These are phyloP conservation scores for Fonsecaea multimorphosa DNA, from an alignment of 2,329 filamentous ascomycete genomes.

Conservation along the genomic window DNA sequence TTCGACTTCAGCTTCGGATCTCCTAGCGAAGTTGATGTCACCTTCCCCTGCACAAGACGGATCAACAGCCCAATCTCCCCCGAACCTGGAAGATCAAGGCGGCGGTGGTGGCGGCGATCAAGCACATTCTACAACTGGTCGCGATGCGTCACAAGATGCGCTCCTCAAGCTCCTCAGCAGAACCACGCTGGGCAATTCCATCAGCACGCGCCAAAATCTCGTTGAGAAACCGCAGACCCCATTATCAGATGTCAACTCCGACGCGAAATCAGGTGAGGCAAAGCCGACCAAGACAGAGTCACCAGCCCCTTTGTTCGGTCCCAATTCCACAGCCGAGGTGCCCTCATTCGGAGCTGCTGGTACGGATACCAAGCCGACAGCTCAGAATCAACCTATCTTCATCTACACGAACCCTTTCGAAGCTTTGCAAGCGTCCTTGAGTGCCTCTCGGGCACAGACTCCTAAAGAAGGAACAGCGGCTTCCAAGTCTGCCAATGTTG, in stretches of 20 bases:
- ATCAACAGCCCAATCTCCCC: slow-evolving; percentile 42
- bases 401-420: slow-evolving; percentile 77
- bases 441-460: slow-evolving; percentile 66
- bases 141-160: slow-evolving; percentile 78
- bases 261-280: slow-evolving; percentile 36
- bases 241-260: slow-evolving; percentile 13
- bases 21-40: slow-evolving; percentile 63
- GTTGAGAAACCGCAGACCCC: slow-evolving; percentile 24
- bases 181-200: slow-evolving; percentile 54
- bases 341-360: slow-evolving; percentile 49
- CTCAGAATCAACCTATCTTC: slow-evolving; percentile 60
- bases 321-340: slow-evolving; percentile 33
- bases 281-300: background rate
- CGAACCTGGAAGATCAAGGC: slow-evolving; percentile 33
- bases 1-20: slow-evolving; percentile 60
- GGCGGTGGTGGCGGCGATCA: slow-evolving; percentile 28
- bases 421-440: slow-evolving; percentile 69
- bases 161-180: slow-evolving; percentile 85
- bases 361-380: slow-evolving; percentile 43
- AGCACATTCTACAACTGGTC: slow-evolving; percentile 39
- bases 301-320: slow-evolving; percentile 15
- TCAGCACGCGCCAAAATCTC: slow-evolving; percentile 16
- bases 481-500: slow-evolving; percentile 45
- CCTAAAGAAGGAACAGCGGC: slow-evolving; percentile 36
- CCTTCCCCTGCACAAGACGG: slow-evolving; percentile 45